Conservation (phyloP, 1,284 basidiomycete genomes). For the Boletus sp. region DNA sequence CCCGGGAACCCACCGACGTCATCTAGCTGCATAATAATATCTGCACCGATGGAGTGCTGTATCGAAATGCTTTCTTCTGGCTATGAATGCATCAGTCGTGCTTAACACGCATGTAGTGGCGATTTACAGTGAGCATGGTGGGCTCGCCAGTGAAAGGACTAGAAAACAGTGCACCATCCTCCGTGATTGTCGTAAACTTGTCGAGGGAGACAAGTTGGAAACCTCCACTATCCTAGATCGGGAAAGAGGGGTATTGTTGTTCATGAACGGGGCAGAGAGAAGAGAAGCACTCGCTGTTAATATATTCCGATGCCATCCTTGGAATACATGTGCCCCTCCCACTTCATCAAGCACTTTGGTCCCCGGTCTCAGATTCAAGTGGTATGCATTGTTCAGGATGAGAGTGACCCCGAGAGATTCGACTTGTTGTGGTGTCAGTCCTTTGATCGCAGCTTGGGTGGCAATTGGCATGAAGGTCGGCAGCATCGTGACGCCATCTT, state of each 20-base stretch:
- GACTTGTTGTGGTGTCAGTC: constrained; percentile 79
- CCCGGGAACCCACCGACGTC: constrained; percentile 67
- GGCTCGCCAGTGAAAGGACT: constrained; percentile 81
- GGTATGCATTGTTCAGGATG: constrained; percentile 85
- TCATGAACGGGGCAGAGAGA: constrained; percentile 3
- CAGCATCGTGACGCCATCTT: constrained; percentile 76
- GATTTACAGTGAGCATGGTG: constrained; percentile 77
- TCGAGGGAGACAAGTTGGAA: constrained; percentile 84
- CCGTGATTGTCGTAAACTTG: constrained; percentile 81
- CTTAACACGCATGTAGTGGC: not conserved
- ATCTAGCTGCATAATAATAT: constrained; percentile 90
- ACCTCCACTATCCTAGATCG: constrained; percentile 72
- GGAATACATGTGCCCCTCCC: constrained; percentile 81
- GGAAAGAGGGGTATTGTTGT: not conserved
- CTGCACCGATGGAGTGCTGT: constrained; percentile 82
- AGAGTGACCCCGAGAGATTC: constrained; percentile 76
- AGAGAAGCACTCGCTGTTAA: constrained; percentile 57
- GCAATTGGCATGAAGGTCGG: constrained; percentile 92
- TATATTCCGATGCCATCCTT: constrained; percentile 80
- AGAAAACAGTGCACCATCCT: constrained; percentile 79
- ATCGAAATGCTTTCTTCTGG: constrained; percentile 85
- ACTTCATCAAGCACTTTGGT: constrained; percentile 65
- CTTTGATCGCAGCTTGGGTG: constrained; percentile 85
- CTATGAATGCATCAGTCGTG: constrained; percentile 38
- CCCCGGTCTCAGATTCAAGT: constrained; percentile 78